phyloP scores from a whole-genome alignment of 306 rosid genomes.

The Hippophae tibetana region DNA sequence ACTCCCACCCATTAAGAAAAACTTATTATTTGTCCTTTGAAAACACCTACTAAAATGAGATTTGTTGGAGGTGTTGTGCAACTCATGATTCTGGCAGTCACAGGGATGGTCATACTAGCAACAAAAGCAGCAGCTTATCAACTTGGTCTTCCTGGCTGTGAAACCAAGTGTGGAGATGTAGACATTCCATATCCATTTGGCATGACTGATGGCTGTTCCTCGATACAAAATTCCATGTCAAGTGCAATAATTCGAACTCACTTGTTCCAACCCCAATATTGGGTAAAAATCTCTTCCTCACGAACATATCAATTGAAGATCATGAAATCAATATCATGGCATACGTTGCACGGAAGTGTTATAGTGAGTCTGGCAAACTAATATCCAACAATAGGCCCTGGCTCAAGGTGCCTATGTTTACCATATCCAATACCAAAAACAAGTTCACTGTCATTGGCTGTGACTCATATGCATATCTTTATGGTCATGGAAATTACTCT shows the following conservation, averaged over 20 bases:
- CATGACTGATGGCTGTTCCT: constrained; percentile 3
- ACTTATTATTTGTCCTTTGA: too few species aligned
- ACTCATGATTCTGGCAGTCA: not conserved
- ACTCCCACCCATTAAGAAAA: too few species aligned
- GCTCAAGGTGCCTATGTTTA: not conserved
- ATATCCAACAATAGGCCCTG: too few species aligned
- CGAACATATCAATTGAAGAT: not conserved
- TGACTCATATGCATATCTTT: constrained; percentile 8
- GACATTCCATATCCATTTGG: constrained; percentile 8
- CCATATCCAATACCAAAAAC: not conserved
- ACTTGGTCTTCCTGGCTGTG: not conserved
- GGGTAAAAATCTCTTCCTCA: not conserved
- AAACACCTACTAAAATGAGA: too few species aligned
- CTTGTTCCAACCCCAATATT: not conserved
- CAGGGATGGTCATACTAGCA: not conserved
- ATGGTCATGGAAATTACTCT: not conserved
- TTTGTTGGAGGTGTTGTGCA: too few species aligned
- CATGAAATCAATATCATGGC: not conserved
- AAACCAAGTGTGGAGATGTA: constrained; percentile 1
- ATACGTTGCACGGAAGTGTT: not conserved
- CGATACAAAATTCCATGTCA: not conserved
- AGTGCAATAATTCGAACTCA: not conserved
- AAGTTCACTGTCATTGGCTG: constrained; percentile 16
- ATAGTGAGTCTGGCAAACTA: not conserved
- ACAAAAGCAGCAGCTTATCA: not conserved